These are phyloP conservation scores for Fusarium euwallaceae DNA, from an alignment of 2,329 filamentous ascomycete species.

Conservation along the genomic window DNA sequence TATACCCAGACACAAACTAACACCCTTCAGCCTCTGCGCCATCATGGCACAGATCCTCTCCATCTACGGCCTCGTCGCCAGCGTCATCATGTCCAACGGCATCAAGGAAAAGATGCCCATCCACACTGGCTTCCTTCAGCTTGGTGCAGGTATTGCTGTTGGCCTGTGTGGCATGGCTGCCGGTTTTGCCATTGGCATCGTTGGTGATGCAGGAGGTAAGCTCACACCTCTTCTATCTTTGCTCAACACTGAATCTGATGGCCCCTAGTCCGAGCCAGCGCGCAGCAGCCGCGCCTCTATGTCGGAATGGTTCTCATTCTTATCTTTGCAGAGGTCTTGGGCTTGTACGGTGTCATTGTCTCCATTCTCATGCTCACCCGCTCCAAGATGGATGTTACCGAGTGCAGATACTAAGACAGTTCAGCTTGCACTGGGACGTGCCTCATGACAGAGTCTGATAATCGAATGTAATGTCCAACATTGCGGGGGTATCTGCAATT, in stretches of 20 bases:
- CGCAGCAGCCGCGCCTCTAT: conserved; percentile 62
- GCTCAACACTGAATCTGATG: conserved; percentile 9
- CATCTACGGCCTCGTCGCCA: conserved; percentile 61
- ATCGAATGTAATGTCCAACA: conserved; percentile 31
- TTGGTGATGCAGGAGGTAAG: conserved; percentile 59
- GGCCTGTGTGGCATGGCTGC: conserved; percentile 61
- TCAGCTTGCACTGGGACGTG: not conserved
- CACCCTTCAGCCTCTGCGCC: conserved; percentile 51
- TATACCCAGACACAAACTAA: conserved; percentile 18
- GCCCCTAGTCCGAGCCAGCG: conserved; percentile 57
- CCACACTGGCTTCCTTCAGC: conserved; percentile 59
- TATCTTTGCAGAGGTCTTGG: conserved; percentile 62
- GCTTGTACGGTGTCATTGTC: conserved; percentile 62
- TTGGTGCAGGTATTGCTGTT: conserved; percentile 59
- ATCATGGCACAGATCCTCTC: conserved; percentile 64
- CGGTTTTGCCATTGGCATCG: conserved; percentile 61
- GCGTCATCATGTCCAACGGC: conserved; percentile 59
- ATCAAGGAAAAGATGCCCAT: conserved; percentile 58
- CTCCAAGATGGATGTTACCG: conserved; percentile 54
- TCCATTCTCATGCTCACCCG: conserved; percentile 63
- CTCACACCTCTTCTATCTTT: not conserved
- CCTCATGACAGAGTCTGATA: not conserved
- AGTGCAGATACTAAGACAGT: conserved; percentile 51
- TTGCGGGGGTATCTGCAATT: conserved; percentile 46
- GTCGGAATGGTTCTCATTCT: conserved; percentile 63